Conservation (phyloP, 768 basidiomycete genomes). For the Boletus pseudo-olivaceus region DNA sequence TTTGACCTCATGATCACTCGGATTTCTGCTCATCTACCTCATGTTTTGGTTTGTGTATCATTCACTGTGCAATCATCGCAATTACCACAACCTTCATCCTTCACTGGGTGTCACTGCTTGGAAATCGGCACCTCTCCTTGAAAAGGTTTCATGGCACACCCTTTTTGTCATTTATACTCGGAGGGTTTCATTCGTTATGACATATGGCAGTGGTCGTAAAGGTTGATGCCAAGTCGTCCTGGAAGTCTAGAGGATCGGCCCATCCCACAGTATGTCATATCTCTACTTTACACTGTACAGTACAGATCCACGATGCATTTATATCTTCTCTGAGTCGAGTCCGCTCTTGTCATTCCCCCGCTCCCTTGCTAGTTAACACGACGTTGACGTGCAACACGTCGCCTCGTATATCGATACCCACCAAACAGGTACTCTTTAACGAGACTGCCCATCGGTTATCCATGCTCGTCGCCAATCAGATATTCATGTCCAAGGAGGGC, state of each 20-base stretch:
- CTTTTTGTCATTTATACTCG: background rate
- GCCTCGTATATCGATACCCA: slow-evolving; percentile 22
- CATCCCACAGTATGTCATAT: no score
- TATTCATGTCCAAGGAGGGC: slow-evolving; percentile 62
- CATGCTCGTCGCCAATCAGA: slow-evolving; percentile 81
- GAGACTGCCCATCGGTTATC: slow-evolving; percentile 71
- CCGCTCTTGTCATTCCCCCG: no score
- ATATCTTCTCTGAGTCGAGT: no score
- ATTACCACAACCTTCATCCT: background rate
- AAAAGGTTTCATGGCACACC: background rate
- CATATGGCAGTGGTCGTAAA: background rate
- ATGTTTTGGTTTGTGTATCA: slow-evolving; percentile 8
- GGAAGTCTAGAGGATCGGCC: background rate
- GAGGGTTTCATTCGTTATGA: background rate
- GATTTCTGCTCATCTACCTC: slow-evolving; percentile 2
- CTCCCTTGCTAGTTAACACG: no score
- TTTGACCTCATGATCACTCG: slow-evolving; percentile 39
- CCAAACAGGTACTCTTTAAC: slow-evolving; percentile 85
- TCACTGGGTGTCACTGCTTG: background rate
- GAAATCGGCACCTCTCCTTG: background rate
- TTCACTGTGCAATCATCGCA: background rate
- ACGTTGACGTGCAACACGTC: background rate
- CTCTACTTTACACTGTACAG: no score
- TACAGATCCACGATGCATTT: no score
- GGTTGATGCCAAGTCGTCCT: background rate